Evolutionary conservation across 2,329 filamentous ascomycete species (phyloP).

Genomic region (Biscogniauxia mediterranea): DNA sequence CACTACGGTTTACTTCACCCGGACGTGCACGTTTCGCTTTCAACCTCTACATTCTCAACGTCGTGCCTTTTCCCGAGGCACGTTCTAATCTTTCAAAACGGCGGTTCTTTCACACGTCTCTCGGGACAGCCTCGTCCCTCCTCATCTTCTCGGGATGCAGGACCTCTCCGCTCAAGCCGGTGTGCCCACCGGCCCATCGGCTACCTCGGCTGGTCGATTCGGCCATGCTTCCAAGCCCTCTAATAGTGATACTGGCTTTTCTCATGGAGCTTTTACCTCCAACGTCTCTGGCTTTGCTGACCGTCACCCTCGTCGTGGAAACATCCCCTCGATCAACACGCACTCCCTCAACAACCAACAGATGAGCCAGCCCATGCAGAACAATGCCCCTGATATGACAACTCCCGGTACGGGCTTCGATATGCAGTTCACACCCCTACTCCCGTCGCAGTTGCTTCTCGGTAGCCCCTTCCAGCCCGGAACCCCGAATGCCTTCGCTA

Average conservation of each 20-base stretch:
- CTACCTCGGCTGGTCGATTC: constrained; percentile 56
- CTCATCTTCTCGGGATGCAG: constrained; percentile 90
- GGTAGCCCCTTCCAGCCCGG: constrained; percentile 97
- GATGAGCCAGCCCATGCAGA: constrained; percentile 48
- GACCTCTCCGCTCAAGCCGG: constrained; percentile 68
- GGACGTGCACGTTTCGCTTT: constrained; percentile 25
- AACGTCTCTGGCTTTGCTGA: constrained; percentile 85
- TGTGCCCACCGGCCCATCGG: constrained; percentile 56
- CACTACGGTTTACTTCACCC: constrained; percentile 25
- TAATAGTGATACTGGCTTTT: constrained; percentile 84
- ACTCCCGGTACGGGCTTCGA: constrained; percentile 88
- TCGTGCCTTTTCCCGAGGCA: constrained; percentile 46
- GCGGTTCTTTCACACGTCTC: constrained; percentile 73
- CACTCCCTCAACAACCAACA: constrained; percentile 67
- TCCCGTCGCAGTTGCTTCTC: constrained; percentile 90
- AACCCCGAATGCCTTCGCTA: constrained; percentile 84
- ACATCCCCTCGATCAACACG: constrained; percentile 92
- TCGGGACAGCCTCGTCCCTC: constrained; percentile 84
- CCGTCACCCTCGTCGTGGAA: constrained; percentile 77
- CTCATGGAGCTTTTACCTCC: constrained; percentile 86
- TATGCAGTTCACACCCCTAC: constrained; percentile 96
- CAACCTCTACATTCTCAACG: constrained; percentile 26
- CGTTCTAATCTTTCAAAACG: constrained; percentile 69
- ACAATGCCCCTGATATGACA: constrained; percentile 69
- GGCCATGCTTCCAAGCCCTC: constrained; percentile 78